Evolutionary conservation across 2,329 filamentous ascomycete species (phyloP).

Genomic region (Blastomyces emzantsi): DNA sequence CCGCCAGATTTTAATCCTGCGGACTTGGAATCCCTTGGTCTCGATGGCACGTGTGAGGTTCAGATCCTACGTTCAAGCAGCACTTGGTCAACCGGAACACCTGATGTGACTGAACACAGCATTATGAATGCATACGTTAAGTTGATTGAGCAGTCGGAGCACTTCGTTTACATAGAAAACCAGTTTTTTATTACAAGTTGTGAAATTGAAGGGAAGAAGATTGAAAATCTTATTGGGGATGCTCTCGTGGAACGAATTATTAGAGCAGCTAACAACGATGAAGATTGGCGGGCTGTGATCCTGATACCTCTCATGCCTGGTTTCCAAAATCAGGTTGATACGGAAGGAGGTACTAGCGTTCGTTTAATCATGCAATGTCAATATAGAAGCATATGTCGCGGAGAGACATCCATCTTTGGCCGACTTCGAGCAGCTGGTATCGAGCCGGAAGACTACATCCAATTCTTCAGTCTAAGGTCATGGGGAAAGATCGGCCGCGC

Average conservation of each 20-base stretch:
- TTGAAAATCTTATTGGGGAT: conserved; percentile 78
- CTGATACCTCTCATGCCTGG: conserved; percentile 86
- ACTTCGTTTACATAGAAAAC: conserved; percentile 96
- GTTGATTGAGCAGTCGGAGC: conserved; percentile 66
- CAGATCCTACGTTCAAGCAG: conserved; percentile 86
- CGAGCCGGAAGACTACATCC: conserved; percentile 72
- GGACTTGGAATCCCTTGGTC: conserved; percentile 76
- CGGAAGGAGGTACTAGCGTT: conserved; percentile 75
- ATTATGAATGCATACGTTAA: conserved; percentile 82
- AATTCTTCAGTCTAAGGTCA: conserved; percentile 85
- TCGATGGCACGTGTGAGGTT: conserved; percentile 91
- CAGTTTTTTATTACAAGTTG: conserved; percentile 88
- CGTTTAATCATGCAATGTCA: conserved; percentile 98
- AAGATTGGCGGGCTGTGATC: conserved; percentile 86
- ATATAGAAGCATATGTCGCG: conserved; percentile 90
- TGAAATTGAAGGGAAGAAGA: conserved; percentile 73
- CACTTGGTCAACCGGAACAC: conserved; percentile 54
- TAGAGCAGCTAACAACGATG: conserved; percentile 65
- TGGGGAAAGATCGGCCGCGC: conserved; percentile 90
- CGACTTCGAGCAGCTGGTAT: conserved; percentile 65
- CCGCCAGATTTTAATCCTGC: conserved; percentile 82
- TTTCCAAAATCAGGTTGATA: conserved; percentile 82
- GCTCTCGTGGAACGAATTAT: conserved; percentile 89
- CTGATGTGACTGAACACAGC: conserved; percentile 56
- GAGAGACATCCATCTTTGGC: conserved; percentile 81